Evolutionary conservation across 257 asterid genomes (phyloP), one percentile per base, ranked within the genome.

Genomic region (Nicotiana obtusifolia): DNA sequence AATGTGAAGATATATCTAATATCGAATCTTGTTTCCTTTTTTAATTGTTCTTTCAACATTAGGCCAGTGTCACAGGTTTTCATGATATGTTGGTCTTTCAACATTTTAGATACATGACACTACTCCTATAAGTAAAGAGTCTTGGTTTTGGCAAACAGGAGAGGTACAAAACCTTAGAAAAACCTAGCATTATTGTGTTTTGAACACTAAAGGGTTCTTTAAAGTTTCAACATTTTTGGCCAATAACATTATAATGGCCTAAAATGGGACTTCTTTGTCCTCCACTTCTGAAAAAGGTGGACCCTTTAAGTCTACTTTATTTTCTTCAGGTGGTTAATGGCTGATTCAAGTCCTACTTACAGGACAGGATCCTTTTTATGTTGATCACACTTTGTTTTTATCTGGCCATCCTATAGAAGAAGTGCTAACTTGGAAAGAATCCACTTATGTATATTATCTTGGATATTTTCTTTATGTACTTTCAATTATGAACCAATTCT

Each of bases 311-410:
- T 75, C 26, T 26, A 53, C 31, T 30, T 22, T 69, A 26, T 54
- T 80, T 59, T 83, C 52, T 28, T 82, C 60, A 22, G 79, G 24
- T 71, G 35, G 71, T 84, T 86, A 85, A 87, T 90, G 86, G 89
- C 87, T 87, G 89, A 83, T 86, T 84, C 88, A 90, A 85, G 87
- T 53, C 64, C 86, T 84, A 77, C 83, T 87, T 84, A 84, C 84
- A 83, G 33, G 35, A 67, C 59, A 73, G 81, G 82, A 17, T 68
- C 83, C 47, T 82, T 76, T 54, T 82, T 64, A 4, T 31, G 61
- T 15, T 75, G 62, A 75, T 75, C 41, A 75, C 62, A 47, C 62
- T 75, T 75, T 75, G 62, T 49, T 73, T 73, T 73, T 73, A 49
- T 47, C 20, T 47, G 44, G 62, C 26, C 15, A 75, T 22, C 86